phyloP scores from a whole-genome alignment of 768 basidiomycete species.

The Suillus weaverae region DNA sequence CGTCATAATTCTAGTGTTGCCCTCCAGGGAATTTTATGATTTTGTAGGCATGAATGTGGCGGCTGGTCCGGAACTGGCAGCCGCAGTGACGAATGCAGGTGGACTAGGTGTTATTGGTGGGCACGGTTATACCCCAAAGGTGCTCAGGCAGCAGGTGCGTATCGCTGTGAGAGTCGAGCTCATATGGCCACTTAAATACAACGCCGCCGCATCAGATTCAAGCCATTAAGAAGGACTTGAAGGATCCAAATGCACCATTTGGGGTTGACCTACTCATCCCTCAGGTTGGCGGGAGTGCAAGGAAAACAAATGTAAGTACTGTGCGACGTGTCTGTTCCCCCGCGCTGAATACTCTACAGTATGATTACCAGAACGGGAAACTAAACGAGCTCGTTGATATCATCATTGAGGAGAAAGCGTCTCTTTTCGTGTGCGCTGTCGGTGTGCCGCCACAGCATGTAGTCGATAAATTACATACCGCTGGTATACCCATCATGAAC shows the following conservation, averaged over 20 bases:
- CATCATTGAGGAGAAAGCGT: constrained; percentile 87
- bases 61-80: constrained; percentile 81
- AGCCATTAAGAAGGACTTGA: constrained; percentile 68
- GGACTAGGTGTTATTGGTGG: constrained; percentile 94
- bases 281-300: constrained; percentile 80
- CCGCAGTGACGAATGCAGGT: constrained; percentile 92
- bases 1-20: constrained; percentile 28
- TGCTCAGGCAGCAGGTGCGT: constrained; percentile 73
- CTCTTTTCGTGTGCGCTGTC: constrained; percentile 89
- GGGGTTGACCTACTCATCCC: constrained; percentile 92
- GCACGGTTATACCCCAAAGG: constrained; percentile 80
- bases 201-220: constrained; percentile 49
- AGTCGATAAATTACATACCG: constrained; percentile 80
- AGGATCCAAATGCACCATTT: constrained; percentile 77
- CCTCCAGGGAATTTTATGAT: constrained; percentile 17
- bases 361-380: constrained; percentile 88
- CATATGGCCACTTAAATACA: constrained; percentile 18
- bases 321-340: background rate
- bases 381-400: constrained; percentile 83
- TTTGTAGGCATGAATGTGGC: constrained; percentile 61
- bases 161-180: background rate
- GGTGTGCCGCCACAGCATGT: constrained; percentile 82
- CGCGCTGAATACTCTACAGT: constrained; percentile 39
- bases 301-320: constrained; percentile 80
- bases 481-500: constrained; percentile 88